phyloP scores from a whole-genome alignment of 2,329 filamentous ascomycete genomes.

The Saccharata proteae region DNA sequence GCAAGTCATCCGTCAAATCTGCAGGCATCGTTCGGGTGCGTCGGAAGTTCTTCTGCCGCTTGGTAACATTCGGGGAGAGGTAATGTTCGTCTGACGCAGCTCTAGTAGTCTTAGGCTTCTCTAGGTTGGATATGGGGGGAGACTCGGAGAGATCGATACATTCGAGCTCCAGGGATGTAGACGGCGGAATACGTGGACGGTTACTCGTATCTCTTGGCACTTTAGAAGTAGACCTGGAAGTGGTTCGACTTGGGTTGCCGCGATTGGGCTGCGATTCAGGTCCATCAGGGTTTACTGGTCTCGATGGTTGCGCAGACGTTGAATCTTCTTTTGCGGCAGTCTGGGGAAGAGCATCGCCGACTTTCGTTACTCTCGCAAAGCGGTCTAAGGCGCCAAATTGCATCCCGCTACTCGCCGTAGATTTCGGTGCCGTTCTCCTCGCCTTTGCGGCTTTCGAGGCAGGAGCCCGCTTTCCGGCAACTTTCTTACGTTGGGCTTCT shows the following conservation, averaged over 20 bases:
- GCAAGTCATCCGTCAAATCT: too few species aligned
- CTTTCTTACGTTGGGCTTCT: conserved; percentile 17
- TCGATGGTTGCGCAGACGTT: too few species aligned
- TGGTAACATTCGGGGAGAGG: conserved; percentile 4
- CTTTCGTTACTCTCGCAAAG: conserved; percentile 3
- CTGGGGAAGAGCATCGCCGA: neutral
- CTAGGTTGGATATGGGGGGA: too few species aligned
- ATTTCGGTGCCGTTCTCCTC: conserved; percentile 1
- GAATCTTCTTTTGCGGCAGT: conserved; percentile 1
- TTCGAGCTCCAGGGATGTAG: too few species aligned
- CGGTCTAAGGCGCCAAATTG: conserved; percentile 3
- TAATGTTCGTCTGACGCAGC: conserved; percentile 6
- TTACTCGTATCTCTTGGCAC: too few species aligned
- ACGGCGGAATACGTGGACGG: too few species aligned
- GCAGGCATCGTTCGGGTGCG: neutral
- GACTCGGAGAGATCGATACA: too few species aligned
- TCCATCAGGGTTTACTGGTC: too few species aligned
- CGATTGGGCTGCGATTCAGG: too few species aligned
- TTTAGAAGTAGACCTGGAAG: too few species aligned
- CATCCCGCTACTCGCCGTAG: neutral
- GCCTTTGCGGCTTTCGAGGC: conserved; percentile 4
- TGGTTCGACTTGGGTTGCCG: too few species aligned
- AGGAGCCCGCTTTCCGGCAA: conserved; percentile 2
- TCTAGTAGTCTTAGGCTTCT: too few species aligned
- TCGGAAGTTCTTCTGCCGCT: conserved; percentile 1